Percentiles rank a stretch among this genome's conserved stretches.
Conservation (phyloP, 495 filamentous ascomycete genomes). For the Tirmania nivea region DNA sequence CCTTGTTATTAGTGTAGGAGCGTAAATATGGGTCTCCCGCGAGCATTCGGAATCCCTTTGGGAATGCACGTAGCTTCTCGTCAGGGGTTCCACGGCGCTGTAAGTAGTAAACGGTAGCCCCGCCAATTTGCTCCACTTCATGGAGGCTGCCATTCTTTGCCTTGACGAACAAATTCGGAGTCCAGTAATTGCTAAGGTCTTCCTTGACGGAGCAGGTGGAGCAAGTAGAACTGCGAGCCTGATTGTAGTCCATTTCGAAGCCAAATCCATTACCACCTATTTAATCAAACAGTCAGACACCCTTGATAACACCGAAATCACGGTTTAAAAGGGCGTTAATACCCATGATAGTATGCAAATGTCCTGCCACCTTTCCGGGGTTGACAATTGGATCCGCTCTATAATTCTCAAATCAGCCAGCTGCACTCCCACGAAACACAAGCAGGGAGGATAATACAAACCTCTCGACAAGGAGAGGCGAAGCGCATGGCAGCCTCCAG, state of each 20-base stretch:
- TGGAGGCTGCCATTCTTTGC: constrained; percentile 43
- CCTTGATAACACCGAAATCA: not conserved
- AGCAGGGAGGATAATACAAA: not conserved
- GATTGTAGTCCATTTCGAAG: constrained; percentile 35
- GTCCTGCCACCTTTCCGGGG: constrained; percentile 33
- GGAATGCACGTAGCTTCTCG: constrained; percentile 43
- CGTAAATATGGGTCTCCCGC: constrained; percentile 38
- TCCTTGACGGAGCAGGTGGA: constrained; percentile 40
- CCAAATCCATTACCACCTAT: constrained; percentile 36
- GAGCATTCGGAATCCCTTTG: constrained; percentile 52
- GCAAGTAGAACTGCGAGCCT: constrained; percentile 38
- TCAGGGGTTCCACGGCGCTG: constrained; percentile 36
- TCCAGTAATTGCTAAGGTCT: constrained; percentile 64
- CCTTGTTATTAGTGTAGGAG: constrained; percentile 22
- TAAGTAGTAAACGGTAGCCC: constrained; percentile 44
- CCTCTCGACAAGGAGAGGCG: not conserved
- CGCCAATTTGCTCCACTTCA: constrained; percentile 41
- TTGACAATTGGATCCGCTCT: constrained; percentile 51
- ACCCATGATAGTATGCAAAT: constrained; percentile 57
- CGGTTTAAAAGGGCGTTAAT: not conserved
- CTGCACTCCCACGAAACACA: not conserved
- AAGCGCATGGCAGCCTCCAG: not conserved
- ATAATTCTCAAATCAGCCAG: constrained; percentile 4
- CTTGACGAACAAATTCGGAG: constrained; percentile 42
- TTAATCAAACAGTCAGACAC: not conserved